Evolutionary conservation across 495 filamentous ascomycete genomes (phyloP), one percentile per base, ranked within the genome.

Genomic region (Bacidia gigantensis): DNA sequence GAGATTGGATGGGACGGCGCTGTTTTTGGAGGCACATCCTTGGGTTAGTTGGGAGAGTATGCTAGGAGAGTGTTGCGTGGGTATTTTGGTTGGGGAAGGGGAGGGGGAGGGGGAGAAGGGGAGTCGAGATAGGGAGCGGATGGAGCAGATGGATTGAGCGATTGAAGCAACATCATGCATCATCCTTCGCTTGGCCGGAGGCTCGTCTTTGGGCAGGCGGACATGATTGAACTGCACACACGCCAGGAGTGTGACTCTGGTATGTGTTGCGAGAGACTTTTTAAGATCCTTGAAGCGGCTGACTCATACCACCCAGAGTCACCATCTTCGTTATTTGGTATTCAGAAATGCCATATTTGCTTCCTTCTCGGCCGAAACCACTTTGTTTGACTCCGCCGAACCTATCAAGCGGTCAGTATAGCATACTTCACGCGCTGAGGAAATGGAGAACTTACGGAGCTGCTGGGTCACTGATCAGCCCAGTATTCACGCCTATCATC

Each of bases 31-130:
- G 70, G 77, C 89, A 21, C 92, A 98, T 72, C 88, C 90, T 17
- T 98, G 93, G 92, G 90, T 98, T 10, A 98, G 94, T 60, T 94
- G 87, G 73, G 93, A 97, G 70, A 85, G 83, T 2, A 95, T 98
- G 78, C 66, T 98, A 49, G 78, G 80, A 22, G 78, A 83, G 60
- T 96, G 90, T 65, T 60, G 95, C 56, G 75, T 98, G 2, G 92
- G 92, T 1, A 80, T 95, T 26, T 68, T 87, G 64, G 87, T 97
- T 38, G 73, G 76, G 3, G 93, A 97, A 73, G 72, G 77, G 50
- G 82, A 88, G 38, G 72, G 52, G 18, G 57, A 64, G 49, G 52
- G 45, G 18, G 40, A 56, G 21, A 45, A 40, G 21, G 59, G 35
- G 23, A 51, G 24, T 46, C 17, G 44, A 11, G 57, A 74, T 63